These are phyloP conservation scores for Teratosphaeriaceae sp. DNA, from an alignment of 2,329 filamentous ascomycete genomes.

Conservation along the genomic window DNA sequence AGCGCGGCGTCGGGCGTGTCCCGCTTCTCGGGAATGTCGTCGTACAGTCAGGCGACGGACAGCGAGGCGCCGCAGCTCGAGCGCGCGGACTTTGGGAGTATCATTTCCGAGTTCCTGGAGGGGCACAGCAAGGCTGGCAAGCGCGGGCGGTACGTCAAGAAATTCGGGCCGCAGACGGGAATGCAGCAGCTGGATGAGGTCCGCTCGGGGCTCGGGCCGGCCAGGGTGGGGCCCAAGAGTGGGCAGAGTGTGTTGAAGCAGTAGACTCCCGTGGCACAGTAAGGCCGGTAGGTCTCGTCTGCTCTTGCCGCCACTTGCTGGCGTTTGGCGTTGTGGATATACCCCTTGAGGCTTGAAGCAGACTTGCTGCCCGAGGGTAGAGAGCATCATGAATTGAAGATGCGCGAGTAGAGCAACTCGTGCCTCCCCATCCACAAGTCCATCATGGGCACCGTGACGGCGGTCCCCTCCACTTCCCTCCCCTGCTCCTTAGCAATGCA, in stretches of 20 bases:
- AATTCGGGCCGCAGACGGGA: constrained; percentile 65
- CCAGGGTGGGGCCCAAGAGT: constrained; percentile 45
- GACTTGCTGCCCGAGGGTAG: too few species aligned
- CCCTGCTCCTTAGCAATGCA: constrained; percentile 57
- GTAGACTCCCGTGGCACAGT: too few species aligned
- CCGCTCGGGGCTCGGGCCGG: constrained; percentile 69
- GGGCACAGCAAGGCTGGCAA: constrained; percentile 66
- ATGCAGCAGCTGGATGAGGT: constrained; percentile 90
- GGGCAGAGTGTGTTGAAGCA: not conserved
- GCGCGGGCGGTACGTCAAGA: constrained; percentile 56
- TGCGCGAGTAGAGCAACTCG: constrained; percentile 75
- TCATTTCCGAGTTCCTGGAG: constrained; percentile 89
- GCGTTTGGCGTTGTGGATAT: too few species aligned
- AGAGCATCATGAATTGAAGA: constrained; percentile 81
- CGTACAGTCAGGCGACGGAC: constrained; percentile 28
- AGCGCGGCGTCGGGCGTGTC: constrained; percentile 30
- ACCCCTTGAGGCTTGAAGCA: too few species aligned
- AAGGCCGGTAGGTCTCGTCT: too few species aligned
- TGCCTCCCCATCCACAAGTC: constrained; percentile 80
- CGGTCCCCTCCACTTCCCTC: constrained; percentile 54
- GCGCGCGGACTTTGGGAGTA: constrained; percentile 73
- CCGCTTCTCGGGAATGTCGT: constrained; percentile 23
- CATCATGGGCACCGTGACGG: constrained; percentile 68
- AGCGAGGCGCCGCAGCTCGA: constrained; percentile 46
- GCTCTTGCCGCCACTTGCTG: too few species aligned